These are phyloP conservation scores for Trametes hirsuta DNA, from an alignment of 1,284 basidiomycete species.

Conservation along the genomic window DNA sequence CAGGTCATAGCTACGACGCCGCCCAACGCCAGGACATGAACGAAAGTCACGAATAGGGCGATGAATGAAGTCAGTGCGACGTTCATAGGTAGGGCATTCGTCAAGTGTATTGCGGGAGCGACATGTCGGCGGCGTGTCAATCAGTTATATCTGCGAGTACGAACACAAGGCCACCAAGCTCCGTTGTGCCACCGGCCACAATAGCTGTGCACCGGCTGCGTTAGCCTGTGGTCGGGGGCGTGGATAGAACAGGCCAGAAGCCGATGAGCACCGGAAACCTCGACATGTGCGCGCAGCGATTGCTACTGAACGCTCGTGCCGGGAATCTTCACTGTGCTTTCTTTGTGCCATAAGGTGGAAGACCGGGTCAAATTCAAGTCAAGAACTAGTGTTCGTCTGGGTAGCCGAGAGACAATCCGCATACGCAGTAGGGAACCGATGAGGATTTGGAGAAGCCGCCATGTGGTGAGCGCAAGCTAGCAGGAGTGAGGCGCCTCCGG, in stretches of 20 bases:
- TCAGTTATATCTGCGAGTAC: constrained; percentile 4
- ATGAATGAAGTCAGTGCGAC: neutral
- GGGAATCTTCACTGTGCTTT: too few relatives aligned
- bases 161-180: neutral
- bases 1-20: neutral
- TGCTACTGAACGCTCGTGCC: too few relatives aligned
- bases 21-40: neutral
- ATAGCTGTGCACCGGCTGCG: neutral
- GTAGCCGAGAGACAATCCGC: too few relatives aligned
- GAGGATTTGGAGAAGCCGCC: too few relatives aligned
- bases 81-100: neutral
- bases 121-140: neutral
- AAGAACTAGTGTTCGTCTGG: too few relatives aligned
- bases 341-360: too few relatives aligned
- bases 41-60: neutral
- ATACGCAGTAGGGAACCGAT: too few relatives aligned
- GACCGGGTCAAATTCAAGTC: too few relatives aligned
- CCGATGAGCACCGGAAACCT: constrained; percentile 10
- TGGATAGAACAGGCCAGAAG: neutral
- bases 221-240: neutral
- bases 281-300: neutral
- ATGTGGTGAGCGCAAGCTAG: too few relatives aligned
- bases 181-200: neutral
- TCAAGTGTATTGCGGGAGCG: neutral
- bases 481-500: too few relatives aligned